Evolutionary conservation across 139 green algal species (phyloP).

Genomic region (Dunaliella primolecta): DNA sequence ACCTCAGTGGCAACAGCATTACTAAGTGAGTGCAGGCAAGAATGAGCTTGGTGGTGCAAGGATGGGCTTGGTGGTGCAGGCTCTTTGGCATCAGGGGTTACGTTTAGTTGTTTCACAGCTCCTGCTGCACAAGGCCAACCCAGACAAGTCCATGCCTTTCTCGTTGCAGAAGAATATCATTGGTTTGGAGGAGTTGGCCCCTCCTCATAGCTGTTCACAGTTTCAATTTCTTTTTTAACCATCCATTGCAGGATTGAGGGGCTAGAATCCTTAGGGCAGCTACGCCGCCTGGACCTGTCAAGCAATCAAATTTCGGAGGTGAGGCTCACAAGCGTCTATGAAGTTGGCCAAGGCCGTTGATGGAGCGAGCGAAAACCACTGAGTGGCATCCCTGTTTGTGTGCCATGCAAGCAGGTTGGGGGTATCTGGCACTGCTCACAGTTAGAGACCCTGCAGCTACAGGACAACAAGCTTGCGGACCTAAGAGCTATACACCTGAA

Average conservation of each 20-base stretch:
- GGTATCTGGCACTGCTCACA: constrained; percentile 2
- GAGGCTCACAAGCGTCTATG: too few species aligned
- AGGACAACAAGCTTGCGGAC: constrained; percentile 20
- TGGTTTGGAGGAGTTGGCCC: too few species aligned
- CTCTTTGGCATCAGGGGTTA: background rate
- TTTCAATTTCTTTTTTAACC: background rate
- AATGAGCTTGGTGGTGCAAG: too few species aligned
- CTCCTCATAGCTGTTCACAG: background rate
- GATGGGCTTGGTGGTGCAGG: too few species aligned
- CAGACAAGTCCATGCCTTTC: background rate
- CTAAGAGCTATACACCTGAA: constrained; percentile 13
- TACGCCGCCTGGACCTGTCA: constrained; percentile 20
- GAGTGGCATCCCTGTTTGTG: too few species aligned
- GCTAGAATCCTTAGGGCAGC: constrained; percentile 6
- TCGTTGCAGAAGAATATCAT: background rate
- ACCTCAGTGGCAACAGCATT: constrained; percentile 26
- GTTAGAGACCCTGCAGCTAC: constrained; percentile 26
- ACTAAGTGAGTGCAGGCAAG: constrained; percentile 5
- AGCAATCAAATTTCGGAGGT: constrained; percentile 26
- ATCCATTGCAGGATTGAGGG: constrained; percentile 25
- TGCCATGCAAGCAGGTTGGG: background rate
- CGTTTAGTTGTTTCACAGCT: background rate
- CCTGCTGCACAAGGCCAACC: background rate
- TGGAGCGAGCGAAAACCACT: too few species aligned
- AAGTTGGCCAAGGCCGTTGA: too few species aligned